Evolutionary conservation across 805 yeast genomes (phyloP).

Genomic region (Nakazawaea holstii): DNA sequence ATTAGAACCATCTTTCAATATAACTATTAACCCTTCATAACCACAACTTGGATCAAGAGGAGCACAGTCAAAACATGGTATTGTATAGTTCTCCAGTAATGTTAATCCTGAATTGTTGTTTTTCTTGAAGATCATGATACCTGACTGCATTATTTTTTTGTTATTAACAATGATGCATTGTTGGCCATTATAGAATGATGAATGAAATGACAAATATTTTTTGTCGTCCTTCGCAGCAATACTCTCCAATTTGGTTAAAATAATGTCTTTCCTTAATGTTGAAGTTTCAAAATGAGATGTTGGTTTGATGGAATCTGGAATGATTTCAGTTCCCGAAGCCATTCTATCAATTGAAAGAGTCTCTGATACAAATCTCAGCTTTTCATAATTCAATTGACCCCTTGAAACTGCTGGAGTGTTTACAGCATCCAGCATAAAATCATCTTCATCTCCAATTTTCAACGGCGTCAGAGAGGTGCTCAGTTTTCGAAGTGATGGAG

Average conservation of each 20-base stretch:
- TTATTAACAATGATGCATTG: conserved; percentile 61
- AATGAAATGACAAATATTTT: conserved; percentile 28
- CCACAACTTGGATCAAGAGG: conserved; percentile 26
- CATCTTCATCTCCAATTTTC: conserved; percentile 2
- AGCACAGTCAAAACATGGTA: conserved; percentile 28
- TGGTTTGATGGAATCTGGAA: conserved; percentile 21
- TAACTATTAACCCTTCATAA: conserved; percentile 40
- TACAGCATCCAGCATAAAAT: conserved; percentile 10
- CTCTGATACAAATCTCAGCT: conserved; percentile 30
- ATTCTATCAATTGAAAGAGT: conserved; percentile 37
- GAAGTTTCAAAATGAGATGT: conserved; percentile 24
- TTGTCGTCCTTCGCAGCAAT: conserved; percentile 28
- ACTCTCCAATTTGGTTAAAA: conserved; percentile 56
- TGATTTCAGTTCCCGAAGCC: conserved; percentile 33
- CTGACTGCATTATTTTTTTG: conserved; percentile 32
- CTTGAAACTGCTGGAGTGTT: background rate
- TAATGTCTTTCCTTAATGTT: conserved; percentile 56
- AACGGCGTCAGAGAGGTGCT: conserved; percentile 17
- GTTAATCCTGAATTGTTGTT: conserved; percentile 18
- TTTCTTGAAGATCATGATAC: conserved; percentile 43
- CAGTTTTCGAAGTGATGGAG: conserved; percentile 17
- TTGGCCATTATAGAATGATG: conserved; percentile 41
- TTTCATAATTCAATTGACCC: conserved; percentile 15
- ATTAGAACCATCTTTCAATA: conserved; percentile 30
- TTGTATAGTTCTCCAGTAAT: conserved; percentile 2